Conservation (phyloP, 2,329 filamentous ascomycete genomes). For the Penicillium sp. region DNA sequence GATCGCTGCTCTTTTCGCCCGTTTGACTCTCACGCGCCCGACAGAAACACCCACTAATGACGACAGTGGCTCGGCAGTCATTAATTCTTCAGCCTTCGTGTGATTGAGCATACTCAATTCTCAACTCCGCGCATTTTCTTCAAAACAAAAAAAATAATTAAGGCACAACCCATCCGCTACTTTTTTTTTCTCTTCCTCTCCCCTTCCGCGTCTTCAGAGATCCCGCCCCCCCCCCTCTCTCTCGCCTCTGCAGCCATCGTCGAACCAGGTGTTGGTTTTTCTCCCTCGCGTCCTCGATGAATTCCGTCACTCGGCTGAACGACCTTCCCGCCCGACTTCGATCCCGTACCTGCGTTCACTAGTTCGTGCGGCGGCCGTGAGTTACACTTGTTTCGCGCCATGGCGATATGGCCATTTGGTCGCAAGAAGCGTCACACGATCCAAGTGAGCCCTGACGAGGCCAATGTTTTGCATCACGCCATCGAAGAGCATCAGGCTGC, state of each 20-base stretch:
- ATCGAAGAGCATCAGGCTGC: slow-evolving; percentile 23
- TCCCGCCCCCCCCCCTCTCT: too few species aligned
- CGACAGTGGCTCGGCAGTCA: too few species aligned
- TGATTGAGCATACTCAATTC: neutral
- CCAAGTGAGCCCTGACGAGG: slow-evolving; percentile 49
- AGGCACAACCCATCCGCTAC: too few species aligned
- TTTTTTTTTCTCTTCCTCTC: too few species aligned
- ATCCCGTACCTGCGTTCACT: slow-evolving; percentile 13
- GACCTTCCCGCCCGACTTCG: slow-evolving; percentile 11
- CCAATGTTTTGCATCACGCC: slow-evolving; percentile 31
- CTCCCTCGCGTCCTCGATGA: slow-evolving; percentile 19
- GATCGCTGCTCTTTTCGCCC: too few species aligned
- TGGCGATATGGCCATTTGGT: slow-evolving; percentile 81
- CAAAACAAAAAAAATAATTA: too few species aligned
- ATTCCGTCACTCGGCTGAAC: slow-evolving; percentile 18
- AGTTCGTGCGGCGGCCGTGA: slow-evolving; percentile 16
- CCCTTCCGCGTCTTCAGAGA: too few species aligned
- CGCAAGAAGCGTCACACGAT: slow-evolving; percentile 63
- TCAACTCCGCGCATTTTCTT: neutral
- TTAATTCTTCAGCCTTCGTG: neutral
- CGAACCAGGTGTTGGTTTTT: neutral
- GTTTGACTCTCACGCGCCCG: too few species aligned
- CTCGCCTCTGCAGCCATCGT: too few species aligned
- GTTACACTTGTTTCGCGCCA: slow-evolving; percentile 34
- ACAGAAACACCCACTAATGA: too few species aligned